Percentiles rank a stretch among this genome's conserved stretches.
These are phyloP conservation scores for Hexamita inflata DNA, from an alignment of 208 protist species.

Conservation along the genomic window DNA sequence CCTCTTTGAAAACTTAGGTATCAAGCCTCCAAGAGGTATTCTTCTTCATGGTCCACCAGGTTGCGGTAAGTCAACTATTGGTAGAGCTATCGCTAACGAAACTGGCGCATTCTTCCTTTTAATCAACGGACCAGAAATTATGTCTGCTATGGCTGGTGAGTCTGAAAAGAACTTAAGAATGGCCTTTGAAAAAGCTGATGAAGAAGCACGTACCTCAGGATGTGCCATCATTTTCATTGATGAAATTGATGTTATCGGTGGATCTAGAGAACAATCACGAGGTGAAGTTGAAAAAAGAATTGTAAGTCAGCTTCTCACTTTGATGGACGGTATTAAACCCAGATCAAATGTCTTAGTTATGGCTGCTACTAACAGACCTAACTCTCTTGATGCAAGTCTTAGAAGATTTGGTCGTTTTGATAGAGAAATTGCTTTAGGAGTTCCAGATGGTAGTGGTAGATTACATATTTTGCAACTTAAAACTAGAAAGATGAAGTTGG, in stretches of 20 bases:
- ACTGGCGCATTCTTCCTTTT: constrained; percentile 93
- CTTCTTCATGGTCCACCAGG: constrained; percentile 42
- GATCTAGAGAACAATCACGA: constrained; percentile 95
- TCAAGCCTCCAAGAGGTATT: constrained; percentile 39
- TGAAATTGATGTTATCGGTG: constrained; percentile 99
- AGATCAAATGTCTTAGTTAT: constrained; percentile 95
- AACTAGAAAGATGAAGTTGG: constrained; percentile 99
- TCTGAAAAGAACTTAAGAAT: constrained; percentile 95
- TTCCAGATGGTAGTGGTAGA: constrained; percentile 95
- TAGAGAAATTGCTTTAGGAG: constrained; percentile 97
- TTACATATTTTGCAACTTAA: constrained; percentile 97
- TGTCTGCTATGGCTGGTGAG: constrained; percentile 98
- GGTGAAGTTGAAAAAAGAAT: constrained; percentile 99
- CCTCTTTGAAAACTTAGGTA: constrained; percentile 39
- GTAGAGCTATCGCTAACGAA: constrained; percentile 43
- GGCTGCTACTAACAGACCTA: constrained; percentile 98
- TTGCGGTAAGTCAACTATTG: constrained; percentile 47
- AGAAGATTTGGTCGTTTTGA: constrained; percentile 99
- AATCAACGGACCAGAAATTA: constrained; percentile 99
- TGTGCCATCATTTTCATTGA: constrained; percentile 99
- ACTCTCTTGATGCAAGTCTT: constrained; percentile 94
- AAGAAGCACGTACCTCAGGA: constrained; percentile 60
- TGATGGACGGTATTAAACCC: constrained; percentile 99
- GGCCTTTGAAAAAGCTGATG: constrained; percentile 97
- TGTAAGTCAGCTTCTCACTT: constrained; percentile 98